Evolutionary conservation across 1,284 basidiomycete species (phyloP).

Genomic region (Afroboletus lepidellus): DNA sequence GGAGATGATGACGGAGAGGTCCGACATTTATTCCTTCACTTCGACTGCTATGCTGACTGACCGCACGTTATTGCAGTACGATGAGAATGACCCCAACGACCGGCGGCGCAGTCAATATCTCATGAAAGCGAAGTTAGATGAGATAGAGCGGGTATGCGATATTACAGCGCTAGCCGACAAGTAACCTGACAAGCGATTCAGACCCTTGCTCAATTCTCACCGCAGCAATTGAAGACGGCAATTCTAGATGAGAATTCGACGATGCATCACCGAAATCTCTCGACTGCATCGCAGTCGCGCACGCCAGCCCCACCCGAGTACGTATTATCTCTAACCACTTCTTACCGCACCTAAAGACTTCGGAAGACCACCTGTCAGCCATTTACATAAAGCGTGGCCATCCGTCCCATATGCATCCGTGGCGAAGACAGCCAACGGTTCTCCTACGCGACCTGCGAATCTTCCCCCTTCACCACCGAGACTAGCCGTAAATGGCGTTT

Average conservation of each 20-base stretch:
- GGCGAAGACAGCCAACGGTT: conserved; percentile 7
- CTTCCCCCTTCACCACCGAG: conserved; percentile 51
- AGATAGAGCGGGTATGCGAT: conserved; percentile 63
- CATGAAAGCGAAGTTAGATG: conserved; percentile 69
- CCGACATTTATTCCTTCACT: conserved; percentile 1
- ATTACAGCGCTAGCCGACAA: conserved; percentile 2
- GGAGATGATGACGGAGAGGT: conserved; percentile 35
- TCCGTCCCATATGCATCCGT: conserved; percentile 42
- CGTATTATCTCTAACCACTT: conserved; percentile 9
- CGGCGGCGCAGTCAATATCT: conserved; percentile 67
- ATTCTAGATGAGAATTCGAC: conserved; percentile 42
- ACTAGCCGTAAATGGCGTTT: conserved; percentile 65
- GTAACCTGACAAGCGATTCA: conserved; percentile 27
- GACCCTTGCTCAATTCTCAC: conserved; percentile 71
- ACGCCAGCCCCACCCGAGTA: conserved; percentile 18
- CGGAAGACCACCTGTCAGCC: conserved; percentile 10
- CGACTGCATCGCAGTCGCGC: conserved; percentile 24
- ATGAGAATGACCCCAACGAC: conserved; percentile 67
- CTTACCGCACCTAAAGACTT: conserved; percentile 14
- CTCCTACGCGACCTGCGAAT: conserved; percentile 20
- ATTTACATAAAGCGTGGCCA: conserved; percentile 42
- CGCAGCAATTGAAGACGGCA: conserved; percentile 52
- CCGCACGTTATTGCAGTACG: conserved; percentile 43
- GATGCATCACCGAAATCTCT: conserved; percentile 19
- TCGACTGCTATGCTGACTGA: conserved; percentile 13